phyloP scores from a whole-genome alignment of 805 yeast species.

The Candida nonsorbophila region DNA sequence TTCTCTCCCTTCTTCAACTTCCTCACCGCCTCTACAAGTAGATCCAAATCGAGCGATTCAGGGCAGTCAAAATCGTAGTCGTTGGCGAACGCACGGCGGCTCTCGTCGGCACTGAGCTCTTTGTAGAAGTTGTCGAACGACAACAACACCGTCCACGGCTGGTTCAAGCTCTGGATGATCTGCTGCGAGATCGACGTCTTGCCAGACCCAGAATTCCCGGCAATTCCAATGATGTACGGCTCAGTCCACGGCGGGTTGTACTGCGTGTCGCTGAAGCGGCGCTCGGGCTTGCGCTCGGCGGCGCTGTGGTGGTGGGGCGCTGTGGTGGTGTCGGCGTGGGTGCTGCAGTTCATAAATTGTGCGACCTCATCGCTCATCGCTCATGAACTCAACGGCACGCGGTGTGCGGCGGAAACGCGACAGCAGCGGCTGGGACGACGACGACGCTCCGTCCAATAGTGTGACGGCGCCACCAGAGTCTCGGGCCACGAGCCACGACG shows the following conservation, averaged over 20 bases:
- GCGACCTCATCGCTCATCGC: no score
- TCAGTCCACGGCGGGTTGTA: constrained; percentile 40
- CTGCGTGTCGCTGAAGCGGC: constrained; percentile 8
- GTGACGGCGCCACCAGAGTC: no score
- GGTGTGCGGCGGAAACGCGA: no score
- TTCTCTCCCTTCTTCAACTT: constrained; percentile 64
- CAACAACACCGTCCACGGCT: constrained; percentile 90
- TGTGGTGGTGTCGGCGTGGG: no score
- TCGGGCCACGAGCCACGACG: no score
- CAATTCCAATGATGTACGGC: constrained; percentile 44
- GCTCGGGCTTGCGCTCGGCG: no score
- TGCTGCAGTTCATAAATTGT: no score
- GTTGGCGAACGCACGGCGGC: constrained; percentile 57
- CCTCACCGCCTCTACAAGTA: constrained; percentile 56
- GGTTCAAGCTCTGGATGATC: constrained; percentile 69
- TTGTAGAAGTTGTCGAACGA: constrained; percentile 90
- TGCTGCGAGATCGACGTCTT: constrained; percentile 87
- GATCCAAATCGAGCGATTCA: constrained; percentile 73
- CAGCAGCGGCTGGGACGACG: no score
- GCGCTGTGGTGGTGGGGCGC: no score
- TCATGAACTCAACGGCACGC: no score
- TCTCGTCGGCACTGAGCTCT: constrained; percentile 60
- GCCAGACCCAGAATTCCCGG: constrained; percentile 68
- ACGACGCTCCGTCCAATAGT: no score
- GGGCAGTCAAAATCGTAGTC: constrained; percentile 88